Evolutionary conservation across 352 stramenopile species (phyloP).

Genomic region (Blastocystis sp.): DNA sequence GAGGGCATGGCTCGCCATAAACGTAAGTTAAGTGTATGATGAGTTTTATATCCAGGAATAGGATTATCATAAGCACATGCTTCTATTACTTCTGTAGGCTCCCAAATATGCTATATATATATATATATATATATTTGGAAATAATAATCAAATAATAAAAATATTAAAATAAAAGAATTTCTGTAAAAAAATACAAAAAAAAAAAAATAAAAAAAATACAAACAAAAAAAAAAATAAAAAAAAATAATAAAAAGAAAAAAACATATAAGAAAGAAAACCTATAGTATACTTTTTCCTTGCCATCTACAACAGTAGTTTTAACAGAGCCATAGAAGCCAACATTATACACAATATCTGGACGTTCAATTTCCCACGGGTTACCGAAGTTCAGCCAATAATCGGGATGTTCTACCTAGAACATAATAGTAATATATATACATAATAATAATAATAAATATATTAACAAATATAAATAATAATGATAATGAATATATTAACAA

Average conservation of each 20-base stretch:
- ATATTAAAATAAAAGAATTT: too few species aligned
- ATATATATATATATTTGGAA: too few species aligned
- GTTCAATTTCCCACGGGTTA: slow-evolving; percentile 43
- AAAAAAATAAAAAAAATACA: too few species aligned
- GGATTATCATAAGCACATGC: slow-evolving; percentile 41
- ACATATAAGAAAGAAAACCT: too few species aligned
- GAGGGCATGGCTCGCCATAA: slow-evolving; percentile 39
- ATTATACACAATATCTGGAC: slow-evolving; percentile 37
- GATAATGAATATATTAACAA: too few species aligned
- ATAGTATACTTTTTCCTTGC: slow-evolving; percentile 23
- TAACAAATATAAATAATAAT: too few species aligned
- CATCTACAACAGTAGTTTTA: slow-evolving; percentile 9
- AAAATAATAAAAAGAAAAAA: neutral
- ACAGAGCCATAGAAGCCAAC: slow-evolving; percentile 40
- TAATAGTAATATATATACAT: too few species aligned
- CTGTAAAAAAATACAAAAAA: too few species aligned
- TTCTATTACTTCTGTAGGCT: slow-evolving; percentile 33
- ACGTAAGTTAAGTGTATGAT: slow-evolving; percentile 41
- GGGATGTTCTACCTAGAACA: slow-evolving; percentile 41
- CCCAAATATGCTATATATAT: slow-evolving; percentile 27
- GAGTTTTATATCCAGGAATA: slow-evolving; percentile 42
- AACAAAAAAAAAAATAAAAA: too few species aligned
- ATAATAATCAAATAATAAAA: too few species aligned
- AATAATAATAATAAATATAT: too few species aligned
- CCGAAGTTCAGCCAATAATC: slow-evolving; percentile 43